Base-by-base conservation (phyloP, 1,139 yeast species). In the Geotrichum candidum region DNA sequence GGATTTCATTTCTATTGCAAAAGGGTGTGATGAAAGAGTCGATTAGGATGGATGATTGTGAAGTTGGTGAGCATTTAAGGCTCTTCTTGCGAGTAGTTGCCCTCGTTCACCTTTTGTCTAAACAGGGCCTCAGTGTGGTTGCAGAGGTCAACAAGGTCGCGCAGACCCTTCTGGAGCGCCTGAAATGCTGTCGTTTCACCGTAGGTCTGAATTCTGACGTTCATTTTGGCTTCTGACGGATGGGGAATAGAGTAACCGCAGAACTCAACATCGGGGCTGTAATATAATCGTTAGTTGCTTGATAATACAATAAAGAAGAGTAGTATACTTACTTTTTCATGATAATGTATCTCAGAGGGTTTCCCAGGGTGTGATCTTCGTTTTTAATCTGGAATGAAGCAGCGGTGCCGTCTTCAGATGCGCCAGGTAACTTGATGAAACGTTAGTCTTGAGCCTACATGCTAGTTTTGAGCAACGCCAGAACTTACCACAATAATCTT, bases 161-260 rank as follows among this genome's bases (percentile, higher is more conserved):
- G 90, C 64, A 94, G 81, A 29, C 98, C 99, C 74, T 90, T 90
- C 70, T 90, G 94, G 56, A 94, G 82, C 1, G 97, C 99, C 73
- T 92, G 96, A 53, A 89, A 85, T 3, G 99, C 98, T 11, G 98
- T 88, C 67, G 86, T 83, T 64, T 83, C 81, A 53, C 79, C 97
- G 72, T 91, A 92, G 0, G 99, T 95, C 76, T 94, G 99, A 67
- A 94, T 90, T 77, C 99, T 85, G 63, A 94, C 74, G 77, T 95
- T 91, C 77, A 94, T 78, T 69, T 89, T 88, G 65, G 90, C 83
- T 76, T 95, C 99, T 46, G 97, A 90, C 35, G 99, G 99, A 76
- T 94, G 99, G n/a, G 99, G 99, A 66, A 94, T 95, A 57, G 97
- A 90, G 77, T 94, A 94, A 63, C 99, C 99, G 73, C 98, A 94